Conservation (phyloP, 805 yeast genomes). For the Candida ipomoeae region DNA sequence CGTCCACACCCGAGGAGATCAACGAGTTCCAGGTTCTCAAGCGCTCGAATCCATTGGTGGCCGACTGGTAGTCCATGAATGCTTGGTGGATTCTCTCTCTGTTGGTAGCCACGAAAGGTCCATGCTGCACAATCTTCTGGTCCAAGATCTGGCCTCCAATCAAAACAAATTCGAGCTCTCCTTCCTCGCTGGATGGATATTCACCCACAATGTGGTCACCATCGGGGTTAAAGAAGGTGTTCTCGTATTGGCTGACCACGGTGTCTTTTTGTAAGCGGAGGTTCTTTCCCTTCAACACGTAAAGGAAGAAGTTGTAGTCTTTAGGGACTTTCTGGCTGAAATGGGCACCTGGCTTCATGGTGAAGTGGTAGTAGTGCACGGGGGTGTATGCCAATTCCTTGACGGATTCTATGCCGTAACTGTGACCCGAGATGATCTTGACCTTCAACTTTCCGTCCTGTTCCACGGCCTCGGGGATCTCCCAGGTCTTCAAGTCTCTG, state of each 20-base stretch:
- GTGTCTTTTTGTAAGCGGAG: slow-evolving; percentile 43
- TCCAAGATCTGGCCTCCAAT: slow-evolving; percentile 72
- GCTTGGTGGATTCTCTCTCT: slow-evolving; percentile 65
- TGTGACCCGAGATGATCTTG: slow-evolving; percentile 71
- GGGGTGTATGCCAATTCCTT: slow-evolving; percentile 81
- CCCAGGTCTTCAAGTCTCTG: slow-evolving; percentile 66
- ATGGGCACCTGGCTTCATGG: slow-evolving; percentile 59
- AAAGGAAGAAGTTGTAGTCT: slow-evolving; percentile 66
- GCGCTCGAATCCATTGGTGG: slow-evolving; percentile 66
- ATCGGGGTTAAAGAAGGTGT: slow-evolving; percentile 63
- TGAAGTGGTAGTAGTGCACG: slow-evolving; percentile 62
- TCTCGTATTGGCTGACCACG: slow-evolving; percentile 37
- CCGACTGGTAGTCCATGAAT: slow-evolving; percentile 66
- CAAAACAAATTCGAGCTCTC: slow-evolving; percentile 56
- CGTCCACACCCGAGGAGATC: slow-evolving; percentile 41
- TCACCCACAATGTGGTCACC: slow-evolving; percentile 60
- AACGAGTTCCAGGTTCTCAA: slow-evolving; percentile 57
- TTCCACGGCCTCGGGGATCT: slow-evolving; percentile 66
- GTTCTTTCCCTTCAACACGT: slow-evolving; percentile 57
- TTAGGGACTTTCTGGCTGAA: slow-evolving; percentile 57
- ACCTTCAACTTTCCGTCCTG: slow-evolving; percentile 59
- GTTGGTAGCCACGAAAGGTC: slow-evolving; percentile 88
- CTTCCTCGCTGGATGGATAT: slow-evolving; percentile 30
- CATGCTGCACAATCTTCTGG: slow-evolving; percentile 80
- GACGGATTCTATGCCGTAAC: slow-evolving; percentile 69